phyloP scores from a whole-genome alignment of 1,139 yeast genomes.

The Diutina neorugosa region DNA sequence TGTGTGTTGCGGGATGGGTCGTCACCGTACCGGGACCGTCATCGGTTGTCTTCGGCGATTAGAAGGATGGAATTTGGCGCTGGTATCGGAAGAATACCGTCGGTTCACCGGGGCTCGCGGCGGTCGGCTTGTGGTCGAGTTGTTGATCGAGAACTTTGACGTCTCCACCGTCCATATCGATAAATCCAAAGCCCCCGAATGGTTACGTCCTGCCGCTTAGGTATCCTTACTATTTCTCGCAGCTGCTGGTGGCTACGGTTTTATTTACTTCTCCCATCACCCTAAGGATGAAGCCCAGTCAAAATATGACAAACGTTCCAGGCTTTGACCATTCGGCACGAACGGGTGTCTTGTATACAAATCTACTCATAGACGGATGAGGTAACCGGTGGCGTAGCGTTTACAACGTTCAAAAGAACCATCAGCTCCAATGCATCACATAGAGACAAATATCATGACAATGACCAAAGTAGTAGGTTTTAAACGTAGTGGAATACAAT shows the following conservation, averaged over 20 bases:
- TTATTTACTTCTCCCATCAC: neutral
- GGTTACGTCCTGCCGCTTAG: slow-evolving; percentile 11
- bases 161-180: slow-evolving; percentile 40
- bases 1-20: slow-evolving; percentile 96
- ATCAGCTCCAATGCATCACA: no score
- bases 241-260: neutral
- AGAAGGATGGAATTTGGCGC: slow-evolving; percentile 92
- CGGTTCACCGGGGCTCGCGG: slow-evolving; percentile 89
- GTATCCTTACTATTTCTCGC: no score
- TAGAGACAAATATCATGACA: no score
- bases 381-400: no score
- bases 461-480: no score
- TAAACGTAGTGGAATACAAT: no score
- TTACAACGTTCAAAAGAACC: no score
- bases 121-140: slow-evolving; percentile 82
- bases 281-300: no score
- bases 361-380: neutral
- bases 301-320: no score
- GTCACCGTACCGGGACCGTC: slow-evolving; percentile 93
- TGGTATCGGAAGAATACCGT: slow-evolving; percentile 88
- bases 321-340: no score
- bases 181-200: slow-evolving; percentile 36
- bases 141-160: slow-evolving; percentile 78
- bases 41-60: slow-evolving; percentile 83
- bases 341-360: neutral